Evolutionary conservation across 169 alveolate species (phyloP).

Genomic region (Eimeria tenella): DNA sequence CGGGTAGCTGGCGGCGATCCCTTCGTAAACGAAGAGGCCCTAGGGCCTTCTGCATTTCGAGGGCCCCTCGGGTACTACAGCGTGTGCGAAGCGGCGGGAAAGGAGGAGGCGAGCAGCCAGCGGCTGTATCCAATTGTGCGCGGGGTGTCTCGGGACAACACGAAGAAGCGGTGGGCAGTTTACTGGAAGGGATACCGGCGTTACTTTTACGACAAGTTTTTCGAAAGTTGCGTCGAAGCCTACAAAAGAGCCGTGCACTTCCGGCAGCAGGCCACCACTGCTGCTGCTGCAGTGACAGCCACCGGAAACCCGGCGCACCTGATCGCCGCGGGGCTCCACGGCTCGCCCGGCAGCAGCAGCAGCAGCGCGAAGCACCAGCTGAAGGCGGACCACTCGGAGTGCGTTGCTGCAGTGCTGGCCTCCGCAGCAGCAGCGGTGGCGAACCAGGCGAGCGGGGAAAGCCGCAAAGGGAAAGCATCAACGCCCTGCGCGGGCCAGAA

Average conservation of each 20-base stretch:
- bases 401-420: slow-evolving; percentile 58
- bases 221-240: slow-evolving; percentile 74
- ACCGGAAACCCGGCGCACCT: slow-evolving; percentile 68
- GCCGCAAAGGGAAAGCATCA: not conserved
- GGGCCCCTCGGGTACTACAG: slow-evolving; percentile 72
- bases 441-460: not conserved
- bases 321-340: slow-evolving; percentile 51
- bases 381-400: slow-evolving; percentile 4
- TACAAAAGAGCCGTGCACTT: slow-evolving; percentile 75
- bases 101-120: slow-evolving; percentile 6
- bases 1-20: slow-evolving; percentile 38
- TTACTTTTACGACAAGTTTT: slow-evolving; percentile 77
- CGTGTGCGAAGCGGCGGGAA: slow-evolving; percentile 68
- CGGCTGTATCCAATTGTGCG: slow-evolving; percentile 75
- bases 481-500: not conserved
- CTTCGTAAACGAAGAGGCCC: slow-evolving; percentile 25
- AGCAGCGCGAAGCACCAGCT: slow-evolving; percentile 2
- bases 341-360: slow-evolving; percentile 40
- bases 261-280: slow-evolving; percentile 75
- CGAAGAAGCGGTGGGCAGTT: slow-evolving; percentile 79
- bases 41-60: not conserved
- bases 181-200: slow-evolving; percentile 79
- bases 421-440: slow-evolving; percentile 68
- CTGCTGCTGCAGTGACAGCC: slow-evolving; percentile 53
- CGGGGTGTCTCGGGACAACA: slow-evolving; percentile 80